Evolutionary conservation across 2,329 filamentous ascomycete genomes (phyloP).

Genomic region (Didymella arachidicola): DNA sequence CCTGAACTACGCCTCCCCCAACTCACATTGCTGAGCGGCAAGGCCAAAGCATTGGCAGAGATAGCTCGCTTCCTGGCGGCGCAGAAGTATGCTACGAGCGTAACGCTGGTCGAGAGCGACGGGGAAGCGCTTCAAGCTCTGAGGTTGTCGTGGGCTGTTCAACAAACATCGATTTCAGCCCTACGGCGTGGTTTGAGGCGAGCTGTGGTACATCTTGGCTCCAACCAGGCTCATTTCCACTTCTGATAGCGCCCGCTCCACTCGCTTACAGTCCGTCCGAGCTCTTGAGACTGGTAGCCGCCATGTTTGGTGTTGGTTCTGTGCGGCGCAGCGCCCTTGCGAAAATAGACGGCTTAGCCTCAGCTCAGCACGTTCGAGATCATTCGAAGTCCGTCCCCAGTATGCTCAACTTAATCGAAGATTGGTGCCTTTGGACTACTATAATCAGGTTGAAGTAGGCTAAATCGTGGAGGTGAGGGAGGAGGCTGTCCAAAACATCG

Average conservation of each 20-base stretch:
- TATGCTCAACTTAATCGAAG: not conserved
- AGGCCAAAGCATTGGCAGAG: conserved; percentile 2
- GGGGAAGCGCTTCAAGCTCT: conserved; percentile 6
- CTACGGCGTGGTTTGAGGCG: not conserved
- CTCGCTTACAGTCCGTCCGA: not conserved
- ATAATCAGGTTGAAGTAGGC: not conserved
- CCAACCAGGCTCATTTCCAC: conserved; percentile 1
- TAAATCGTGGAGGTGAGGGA: not conserved
- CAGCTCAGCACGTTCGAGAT: conserved; percentile 3
- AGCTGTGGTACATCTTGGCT: not conserved
- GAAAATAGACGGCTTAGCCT: conserved; percentile 13
- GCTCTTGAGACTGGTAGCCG: not conserved
- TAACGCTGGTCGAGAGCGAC: conserved; percentile 3
- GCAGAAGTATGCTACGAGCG: not conserved
- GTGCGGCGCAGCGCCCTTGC: conserved; percentile 7
- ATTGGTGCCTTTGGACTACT: not conserved
- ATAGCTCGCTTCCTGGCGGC: not conserved
- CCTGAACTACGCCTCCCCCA: conserved; percentile 19
- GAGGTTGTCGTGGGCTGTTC: not conserved
- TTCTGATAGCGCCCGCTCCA: not conserved
- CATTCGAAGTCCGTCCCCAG: not conserved
- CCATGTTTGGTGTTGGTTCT: not conserved
- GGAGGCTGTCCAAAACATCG: not conserved
- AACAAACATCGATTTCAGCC: conserved; percentile 2
- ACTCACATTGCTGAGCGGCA: conserved; percentile 9